phyloP scores from a whole-genome alignment of 2,329 filamentous ascomycete genomes.

The Knoxdaviesia capensis region DNA sequence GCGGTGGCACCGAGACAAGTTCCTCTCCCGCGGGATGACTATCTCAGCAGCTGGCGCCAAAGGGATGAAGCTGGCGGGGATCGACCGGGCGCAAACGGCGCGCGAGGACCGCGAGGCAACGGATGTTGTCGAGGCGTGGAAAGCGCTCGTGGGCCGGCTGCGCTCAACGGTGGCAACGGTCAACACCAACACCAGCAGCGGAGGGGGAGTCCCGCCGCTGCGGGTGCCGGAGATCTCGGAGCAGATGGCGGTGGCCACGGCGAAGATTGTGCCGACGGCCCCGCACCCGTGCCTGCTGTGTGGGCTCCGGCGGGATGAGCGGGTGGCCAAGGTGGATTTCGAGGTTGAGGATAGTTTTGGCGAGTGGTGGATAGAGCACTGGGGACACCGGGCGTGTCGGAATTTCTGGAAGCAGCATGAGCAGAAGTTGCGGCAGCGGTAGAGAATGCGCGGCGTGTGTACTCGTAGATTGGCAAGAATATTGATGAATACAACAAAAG shows the following conservation, averaged over 20 bases:
- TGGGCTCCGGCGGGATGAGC: constrained; percentile 72
- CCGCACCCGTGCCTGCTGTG: constrained; percentile 66
- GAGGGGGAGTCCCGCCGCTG: constrained; percentile 13
- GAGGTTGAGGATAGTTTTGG: constrained; percentile 79
- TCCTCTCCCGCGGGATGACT: constrained; percentile 70
- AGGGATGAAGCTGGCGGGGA: constrained; percentile 76
- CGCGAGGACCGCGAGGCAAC: constrained; percentile 72
- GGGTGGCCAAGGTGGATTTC: constrained; percentile 54
- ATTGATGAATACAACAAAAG: too few species aligned
- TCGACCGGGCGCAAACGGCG: constrained; percentile 65
- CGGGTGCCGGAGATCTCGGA: constrained; percentile 52
- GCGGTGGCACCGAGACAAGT: constrained; percentile 79
- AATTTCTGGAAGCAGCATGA: constrained; percentile 75
- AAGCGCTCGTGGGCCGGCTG: constrained; percentile 52
- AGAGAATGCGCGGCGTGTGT: constrained; percentile 3
- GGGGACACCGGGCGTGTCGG: constrained; percentile 61
- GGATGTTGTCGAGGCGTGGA: constrained; percentile 60
- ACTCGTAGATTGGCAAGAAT: constrained; percentile 1
- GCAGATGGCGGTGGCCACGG: constrained; percentile 44
- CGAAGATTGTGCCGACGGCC: constrained; percentile 55
- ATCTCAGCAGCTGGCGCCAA: constrained; percentile 60
- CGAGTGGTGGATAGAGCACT: constrained; percentile 90
- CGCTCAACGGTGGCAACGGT: constrained; percentile 50
- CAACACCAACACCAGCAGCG: constrained; percentile 21
- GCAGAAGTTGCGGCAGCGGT: constrained; percentile 47